Base-by-base conservation (phyloP, 2,329 filamentous ascomycete genomes). In the Cytospora schulzeri region DNA sequence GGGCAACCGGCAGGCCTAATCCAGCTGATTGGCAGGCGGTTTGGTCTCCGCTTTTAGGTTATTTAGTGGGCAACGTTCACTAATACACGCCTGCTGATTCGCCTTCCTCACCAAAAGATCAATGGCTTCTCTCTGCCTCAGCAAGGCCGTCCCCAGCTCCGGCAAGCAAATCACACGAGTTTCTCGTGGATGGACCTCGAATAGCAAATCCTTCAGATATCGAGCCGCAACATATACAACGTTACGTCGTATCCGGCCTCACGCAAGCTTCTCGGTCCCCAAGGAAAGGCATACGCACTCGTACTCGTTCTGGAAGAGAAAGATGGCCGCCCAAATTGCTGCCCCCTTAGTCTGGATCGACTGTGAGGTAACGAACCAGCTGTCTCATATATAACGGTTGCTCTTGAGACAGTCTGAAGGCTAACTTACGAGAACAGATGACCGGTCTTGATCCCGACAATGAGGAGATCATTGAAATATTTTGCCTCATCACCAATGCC, bases 381-480 rank as follows among this genome's bases (percentile, higher is more conserved):
- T 24, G 17, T 38, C 7, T 35, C 45, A 35, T 38, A 38, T 33
- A 33, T 50, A 29, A 38, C 55, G 38, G 26, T 45, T 17, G 24
- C 48, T 54, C 50, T 51, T 48, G 59, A 22, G 24, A 11, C 52
- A 66, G 51, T 52, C 29, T 48, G n/a, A 31, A 33, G 29, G 54
- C 57, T 65, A 31, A 66, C 56, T 62, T 45, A 64, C 41, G 52
- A 26, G 55, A 53, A n/a, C 70, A 96, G 92, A 99, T 99, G 95
- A 98, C 92, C 35, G 92, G 92, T 26, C 85, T 96, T 9, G 83
- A 97, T 76, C 83, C 88, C 1, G 85, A 91, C 65, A 87, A 81
- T 35, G 94, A 98, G 73, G 88, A 89, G 63, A 95, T 98, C 72
- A 87, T 98, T 73, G 93, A 96, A 72, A 90, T 98, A 64, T 94